Conservation (phyloP, 768 basidiomycete genomes). For the Mrakia frigida region DNA sequence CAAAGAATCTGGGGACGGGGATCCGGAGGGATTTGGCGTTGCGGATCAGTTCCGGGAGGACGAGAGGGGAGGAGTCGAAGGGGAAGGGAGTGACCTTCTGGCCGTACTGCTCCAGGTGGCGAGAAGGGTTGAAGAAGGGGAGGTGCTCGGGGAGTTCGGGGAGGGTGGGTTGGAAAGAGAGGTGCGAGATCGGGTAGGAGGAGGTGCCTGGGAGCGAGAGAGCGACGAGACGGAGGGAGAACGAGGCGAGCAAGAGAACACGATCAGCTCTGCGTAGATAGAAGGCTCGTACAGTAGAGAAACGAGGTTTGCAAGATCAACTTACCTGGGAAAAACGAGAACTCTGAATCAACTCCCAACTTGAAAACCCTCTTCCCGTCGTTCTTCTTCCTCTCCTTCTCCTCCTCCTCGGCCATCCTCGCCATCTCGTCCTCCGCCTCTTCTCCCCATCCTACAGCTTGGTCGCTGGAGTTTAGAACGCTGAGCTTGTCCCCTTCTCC, state of each 20-base stretch:
- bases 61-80: background rate
- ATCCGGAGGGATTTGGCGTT: too few species aligned
- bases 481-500: too few species aligned
- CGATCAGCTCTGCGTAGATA: too few species aligned
- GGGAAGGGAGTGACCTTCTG: background rate
- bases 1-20: too few species aligned
- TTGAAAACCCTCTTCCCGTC: background rate
- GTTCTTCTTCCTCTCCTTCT: background rate
- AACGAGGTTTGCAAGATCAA: too few species aligned
- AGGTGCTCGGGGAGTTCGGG: background rate
- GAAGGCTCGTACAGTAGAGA: too few species aligned
- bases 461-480: background rate
- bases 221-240: too few species aligned
- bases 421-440: too few species aligned
- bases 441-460: too few species aligned
- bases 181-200: background rate
- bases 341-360: background rate
- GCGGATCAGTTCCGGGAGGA: too few species aligned
- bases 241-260: too few species aligned
- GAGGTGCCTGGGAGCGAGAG: background rate
- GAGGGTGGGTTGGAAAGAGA: background rate
- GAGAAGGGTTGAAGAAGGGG: background rate
- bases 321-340: constrained; percentile 3
- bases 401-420: too few species aligned
- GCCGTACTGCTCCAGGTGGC: background rate